Conservation (phyloP, 176 grass and related monocot species). For the Chrysopogon serrulatus region DNA sequence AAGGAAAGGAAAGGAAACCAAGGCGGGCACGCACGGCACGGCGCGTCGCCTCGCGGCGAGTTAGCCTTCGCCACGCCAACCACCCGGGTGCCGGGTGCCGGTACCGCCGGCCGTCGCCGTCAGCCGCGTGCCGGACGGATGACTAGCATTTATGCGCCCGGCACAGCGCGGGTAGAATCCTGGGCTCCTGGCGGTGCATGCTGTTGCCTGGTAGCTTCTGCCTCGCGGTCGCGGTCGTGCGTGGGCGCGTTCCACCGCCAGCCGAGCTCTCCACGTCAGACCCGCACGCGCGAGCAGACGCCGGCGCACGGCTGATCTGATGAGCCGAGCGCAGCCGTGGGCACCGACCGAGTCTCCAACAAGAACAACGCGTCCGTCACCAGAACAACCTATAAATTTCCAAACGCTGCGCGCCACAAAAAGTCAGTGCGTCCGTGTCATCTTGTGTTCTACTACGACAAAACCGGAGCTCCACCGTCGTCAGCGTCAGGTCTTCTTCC, state of each 20-base stretch:
- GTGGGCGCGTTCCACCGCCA: not conserved
- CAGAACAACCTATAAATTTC: not conserved
- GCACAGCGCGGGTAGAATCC: not conserved
- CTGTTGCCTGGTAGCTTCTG: not conserved
- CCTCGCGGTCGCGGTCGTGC: not conserved
- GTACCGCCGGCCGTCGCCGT: not conserved
- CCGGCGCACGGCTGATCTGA: not conserved
- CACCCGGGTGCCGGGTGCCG: not conserved
- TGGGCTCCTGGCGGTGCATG: not conserved
- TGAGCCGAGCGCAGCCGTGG: not conserved
- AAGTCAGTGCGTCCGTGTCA: not conserved
- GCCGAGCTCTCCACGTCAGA: not conserved
- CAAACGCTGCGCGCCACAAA: not conserved
- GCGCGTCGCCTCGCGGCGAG: no score
- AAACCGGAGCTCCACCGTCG: not conserved
- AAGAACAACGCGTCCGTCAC: not conserved
- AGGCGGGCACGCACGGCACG: not conserved
- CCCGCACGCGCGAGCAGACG: not conserved
- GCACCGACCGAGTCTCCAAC: not conserved
- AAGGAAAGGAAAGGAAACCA: not conserved
- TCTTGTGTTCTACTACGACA: not conserved
- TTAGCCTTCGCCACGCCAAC: not conserved
- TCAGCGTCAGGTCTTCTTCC: not conserved
- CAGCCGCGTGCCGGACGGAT: slow-evolving; percentile 23
- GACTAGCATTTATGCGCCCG: slow-evolving; percentile 32